Evolutionary conservation across 2,329 filamentous ascomycete genomes (phyloP).

Genomic region (Aspergillus sp.): DNA sequence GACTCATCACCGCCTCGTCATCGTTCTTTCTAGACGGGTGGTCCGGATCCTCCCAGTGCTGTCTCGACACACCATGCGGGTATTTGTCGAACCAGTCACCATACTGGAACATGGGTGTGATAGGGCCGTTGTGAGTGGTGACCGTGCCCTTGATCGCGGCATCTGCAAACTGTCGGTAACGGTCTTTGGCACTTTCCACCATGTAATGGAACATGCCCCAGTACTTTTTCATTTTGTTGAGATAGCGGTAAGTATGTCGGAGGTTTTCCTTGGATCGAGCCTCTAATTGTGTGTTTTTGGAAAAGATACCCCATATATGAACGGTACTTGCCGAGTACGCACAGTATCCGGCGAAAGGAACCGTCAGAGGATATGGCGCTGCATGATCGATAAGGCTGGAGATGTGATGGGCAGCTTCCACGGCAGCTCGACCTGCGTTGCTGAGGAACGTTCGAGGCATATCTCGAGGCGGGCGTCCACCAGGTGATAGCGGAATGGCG

Average conservation of each 20-base stretch:
- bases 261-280: slow-evolving; percentile 78
- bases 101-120: slow-evolving; percentile 80
- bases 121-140: slow-evolving; percentile 37
- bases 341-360: slow-evolving; percentile 92
- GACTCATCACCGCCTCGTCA: slow-evolving; percentile 84
- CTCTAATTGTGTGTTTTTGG: slow-evolving; percentile 74
- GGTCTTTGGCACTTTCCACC: slow-evolving; percentile 85
- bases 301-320: slow-evolving; percentile 91
- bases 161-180: slow-evolving; percentile 83
- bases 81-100: slow-evolving; percentile 97
- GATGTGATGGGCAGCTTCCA: slow-evolving; percentile 82
- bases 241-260: slow-evolving; percentile 81
- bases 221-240: slow-evolving; percentile 93
- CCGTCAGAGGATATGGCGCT: slow-evolving; percentile 76
- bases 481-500: slow-evolving; percentile 69
- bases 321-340: slow-evolving; percentile 91
- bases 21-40: slow-evolving; percentile 71
- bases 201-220: slow-evolving; percentile 99
- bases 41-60: slow-evolving; percentile 78
- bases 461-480: slow-evolving; percentile 64
- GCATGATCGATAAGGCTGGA: slow-evolving; percentile 80
- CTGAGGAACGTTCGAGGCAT: slow-evolving; percentile 77
- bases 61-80: slow-evolving; percentile 82
- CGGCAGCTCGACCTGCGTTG: slow-evolving; percentile 71
- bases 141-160: slow-evolving; percentile 66